Percentiles rank a stretch among this genome's conserved stretches.
phyloP scores from a whole-genome alignment of 768 basidiomycete genomes.

The Astraeus odoratus region DNA sequence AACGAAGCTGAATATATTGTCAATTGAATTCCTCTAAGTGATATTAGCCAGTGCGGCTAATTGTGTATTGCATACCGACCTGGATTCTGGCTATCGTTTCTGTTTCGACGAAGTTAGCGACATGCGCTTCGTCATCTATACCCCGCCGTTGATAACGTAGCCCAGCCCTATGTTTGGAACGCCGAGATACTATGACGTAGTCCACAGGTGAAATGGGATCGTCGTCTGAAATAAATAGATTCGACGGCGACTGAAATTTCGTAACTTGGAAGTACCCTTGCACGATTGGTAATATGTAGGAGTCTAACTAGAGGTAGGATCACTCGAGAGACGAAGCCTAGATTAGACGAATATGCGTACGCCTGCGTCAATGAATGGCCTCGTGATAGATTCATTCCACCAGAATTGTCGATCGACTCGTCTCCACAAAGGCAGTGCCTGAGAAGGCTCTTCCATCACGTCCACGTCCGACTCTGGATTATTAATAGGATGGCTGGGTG shows the following conservation, averaged over 20 bases:
- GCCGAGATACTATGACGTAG: constrained; percentile 77
- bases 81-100: constrained; percentile 82
- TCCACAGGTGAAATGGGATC: constrained; percentile 45
- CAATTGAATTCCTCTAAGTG: constrained; percentile 59
- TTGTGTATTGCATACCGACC: constrained; percentile 35
- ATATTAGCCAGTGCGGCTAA: neutral
- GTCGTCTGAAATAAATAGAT: constrained; percentile 30
- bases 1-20: constrained; percentile 82
- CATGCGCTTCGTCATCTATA: constrained; percentile 86
- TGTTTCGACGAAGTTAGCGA: constrained; percentile 95
- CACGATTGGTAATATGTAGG: constrained; percentile 85
- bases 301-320: constrained; percentile 51
- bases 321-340: neutral
- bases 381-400: constrained; percentile 91
- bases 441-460: constrained; percentile 61
- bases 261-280: constrained; percentile 87
- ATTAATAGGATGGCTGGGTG: constrained; percentile 27
- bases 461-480: constrained; percentile 36
- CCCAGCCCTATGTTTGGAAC: constrained; percentile 86
- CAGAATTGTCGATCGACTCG: constrained; percentile 87
- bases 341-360: constrained; percentile 35
- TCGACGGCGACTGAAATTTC: constrained; percentile 52
- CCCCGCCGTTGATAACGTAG: constrained; percentile 92
- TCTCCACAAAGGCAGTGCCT: constrained; percentile 84
- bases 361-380: constrained; percentile 82